These are phyloP conservation scores for Aureobasidium zeae DNA, from an alignment of 2,329 filamentous ascomycete genomes.

Conservation along the genomic window DNA sequence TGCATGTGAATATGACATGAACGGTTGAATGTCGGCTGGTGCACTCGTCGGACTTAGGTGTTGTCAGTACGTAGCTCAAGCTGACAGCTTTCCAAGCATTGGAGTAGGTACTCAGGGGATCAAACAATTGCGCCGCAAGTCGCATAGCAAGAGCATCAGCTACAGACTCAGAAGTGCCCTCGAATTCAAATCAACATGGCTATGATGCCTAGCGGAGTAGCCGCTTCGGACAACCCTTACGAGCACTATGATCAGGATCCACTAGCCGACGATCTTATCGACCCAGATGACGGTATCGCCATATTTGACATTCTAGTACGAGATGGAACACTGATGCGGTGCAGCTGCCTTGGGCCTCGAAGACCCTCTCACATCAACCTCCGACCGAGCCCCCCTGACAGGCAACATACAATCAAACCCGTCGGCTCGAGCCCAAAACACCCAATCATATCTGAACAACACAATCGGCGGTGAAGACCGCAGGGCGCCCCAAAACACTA, in stretches of 20 bases:
- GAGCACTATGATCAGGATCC: conserved; percentile 38
- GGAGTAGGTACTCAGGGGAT: no score
- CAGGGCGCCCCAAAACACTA: conserved; percentile 78
- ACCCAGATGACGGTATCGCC: conserved; percentile 42
- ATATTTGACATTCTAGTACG: no score
- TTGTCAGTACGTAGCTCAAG: neutral
- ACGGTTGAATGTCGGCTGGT: neutral
- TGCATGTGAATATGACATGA: neutral
- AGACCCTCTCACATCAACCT: conserved; percentile 62
- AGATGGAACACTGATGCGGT: neutral
- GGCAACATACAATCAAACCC: conserved; percentile 63
- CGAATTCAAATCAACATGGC: conserved; percentile 27
- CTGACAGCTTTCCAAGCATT: conserved; percentile 6
- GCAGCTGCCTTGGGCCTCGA: conserved; percentile 66
- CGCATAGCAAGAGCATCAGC: neutral
- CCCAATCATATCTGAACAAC: conserved; percentile 77
- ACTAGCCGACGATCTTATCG: conserved; percentile 43
- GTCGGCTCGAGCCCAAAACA: conserved; percentile 46
- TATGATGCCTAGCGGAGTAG: conserved; percentile 37
- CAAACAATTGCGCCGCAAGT: neutral
- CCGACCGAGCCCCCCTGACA: conserved; percentile 69
- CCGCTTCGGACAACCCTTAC: conserved; percentile 28
- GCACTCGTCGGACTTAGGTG: neutral
- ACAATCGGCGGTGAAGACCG: conserved; percentile 89
- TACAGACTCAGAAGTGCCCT: no score